phyloP scores from a whole-genome alignment of 2,329 filamentous ascomycete species.

The Gliomastix tumulicola region DNA sequence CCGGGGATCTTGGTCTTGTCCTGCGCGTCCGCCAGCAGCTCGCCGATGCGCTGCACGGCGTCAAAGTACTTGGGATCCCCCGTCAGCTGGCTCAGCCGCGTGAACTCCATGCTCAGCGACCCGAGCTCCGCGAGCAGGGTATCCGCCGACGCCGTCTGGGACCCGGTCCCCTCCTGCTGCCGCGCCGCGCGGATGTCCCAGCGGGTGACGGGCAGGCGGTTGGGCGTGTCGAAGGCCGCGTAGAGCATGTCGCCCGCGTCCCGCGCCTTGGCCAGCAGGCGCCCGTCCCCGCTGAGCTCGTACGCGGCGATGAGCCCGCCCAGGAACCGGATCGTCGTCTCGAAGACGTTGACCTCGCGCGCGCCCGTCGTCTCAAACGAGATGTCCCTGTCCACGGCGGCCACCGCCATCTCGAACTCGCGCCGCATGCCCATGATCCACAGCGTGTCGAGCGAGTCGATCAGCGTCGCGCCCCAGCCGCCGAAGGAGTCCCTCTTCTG shows the following conservation, averaged over 20 bases:
- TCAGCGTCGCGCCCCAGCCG: constrained; percentile 55
- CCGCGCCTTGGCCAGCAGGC: constrained; percentile 38
- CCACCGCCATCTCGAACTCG: constrained; percentile 6
- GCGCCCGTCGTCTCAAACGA: constrained; percentile 41
- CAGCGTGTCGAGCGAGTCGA: constrained; percentile 38
- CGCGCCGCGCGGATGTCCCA: constrained; percentile 16
- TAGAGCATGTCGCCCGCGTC: constrained; percentile 50
- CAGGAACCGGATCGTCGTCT: constrained; percentile 48
- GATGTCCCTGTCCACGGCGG: constrained; percentile 17
- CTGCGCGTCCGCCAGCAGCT: constrained; percentile 60
- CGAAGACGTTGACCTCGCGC: constrained; percentile 41
- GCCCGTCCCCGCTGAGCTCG: constrained; percentile 37
- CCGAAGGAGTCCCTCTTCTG: constrained; percentile 43
- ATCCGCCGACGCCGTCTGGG: constrained; percentile 5
- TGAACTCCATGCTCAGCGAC: constrained; percentile 65
- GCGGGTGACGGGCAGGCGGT: constrained; percentile 41
- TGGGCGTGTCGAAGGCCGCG: constrained; percentile 47
- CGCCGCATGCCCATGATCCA: constrained; percentile 36
- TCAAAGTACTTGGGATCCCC: constrained; percentile 66
- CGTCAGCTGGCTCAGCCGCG: constrained; percentile 62
- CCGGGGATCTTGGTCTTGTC: constrained; percentile 62
- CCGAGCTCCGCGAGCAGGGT: constrained; percentile 54
- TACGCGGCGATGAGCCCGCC: constrained; percentile 45
- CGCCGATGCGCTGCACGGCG: constrained; percentile 62
- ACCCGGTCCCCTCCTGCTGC: constrained; percentile 9